Base-by-base conservation (phyloP, 129 eudicot genomes). In the Gnaphalium uliginosum region DNA sequence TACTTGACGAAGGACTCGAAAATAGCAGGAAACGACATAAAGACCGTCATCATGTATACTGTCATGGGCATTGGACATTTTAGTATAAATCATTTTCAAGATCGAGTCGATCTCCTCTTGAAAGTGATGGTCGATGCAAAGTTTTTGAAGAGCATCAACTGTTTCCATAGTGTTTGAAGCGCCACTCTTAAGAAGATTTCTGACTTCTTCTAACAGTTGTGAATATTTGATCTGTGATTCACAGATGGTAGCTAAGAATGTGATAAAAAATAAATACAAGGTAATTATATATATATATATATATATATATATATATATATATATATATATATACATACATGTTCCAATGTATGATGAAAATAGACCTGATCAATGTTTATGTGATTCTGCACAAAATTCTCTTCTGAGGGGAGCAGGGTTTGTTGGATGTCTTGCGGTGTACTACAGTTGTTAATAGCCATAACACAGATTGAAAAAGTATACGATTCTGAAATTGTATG, bases 1-100 rank as follows among this genome's bases (percentile, higher is more conserved):
- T 25, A 83, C 59, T 65, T 91, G 92, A 76, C 97, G 82, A 17
- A 91, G 72, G 51, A 91, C 65, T 9, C 92, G 83, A 68, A 91
- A 91, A 56, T 9, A 46, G 10, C 74, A 79, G 1, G 95, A 83
- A 81, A 77, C 81, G 25, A 76, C 82, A 9, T 15, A 71, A 48
- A 87, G 91, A 76, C 53, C 73, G 25, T 48, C 73, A 7, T 74
- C 43, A 19, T 53, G 13, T 5, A 14, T 30, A 48, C n/a, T 4
- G 18, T n/a, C 35, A 62, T 30, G 0, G 13, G 8, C 1, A 70
- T 46, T 23, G 10, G 33, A 76, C 23, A 73, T 43, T 56, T 3
- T 13, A n/a, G 21, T 35, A 66, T 77, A 79, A 11, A 74, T 73
- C 41, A 6, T 53, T 59, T 68, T 27, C 15, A 86, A 69, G 46